Base-by-base conservation (phyloP, 208 protist species). In the Trypanosoma boissoni region DNA sequence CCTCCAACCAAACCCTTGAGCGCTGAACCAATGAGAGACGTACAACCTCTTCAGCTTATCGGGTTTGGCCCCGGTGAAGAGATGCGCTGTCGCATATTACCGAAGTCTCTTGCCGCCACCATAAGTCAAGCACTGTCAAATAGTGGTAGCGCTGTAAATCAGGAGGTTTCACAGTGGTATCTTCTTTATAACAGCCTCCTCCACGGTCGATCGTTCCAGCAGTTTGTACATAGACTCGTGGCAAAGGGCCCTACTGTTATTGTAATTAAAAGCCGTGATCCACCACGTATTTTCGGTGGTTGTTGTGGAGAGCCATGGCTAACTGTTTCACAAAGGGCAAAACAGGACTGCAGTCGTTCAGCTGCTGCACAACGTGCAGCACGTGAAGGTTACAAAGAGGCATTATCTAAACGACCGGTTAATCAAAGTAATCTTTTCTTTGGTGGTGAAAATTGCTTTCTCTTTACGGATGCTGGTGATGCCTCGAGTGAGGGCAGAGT, bases 341-440 rank as follows among this genome's bases (percentile, higher is more conserved):
- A 78, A 49, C 34, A 52, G 41, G 73, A 73, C 9, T 74, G 67
- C 27, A 82, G 79, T 27, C 55, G 51, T 10, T 63, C 83, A 20
- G 83, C 79, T 0, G 76, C 83, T 2, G 37, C 32, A 1, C 32
- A 68, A 45, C 73, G 83, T 10, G 76, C 83, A 5, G 6, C 42
- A 9, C 78, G 79, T 44, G 74, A 82, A 32, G 65, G 74, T 3
- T 68, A 85, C 14, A 55, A 43, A 3, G 20, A 16, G 64, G 31
- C n/a, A 57, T 68, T 26, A 20, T 54, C 34, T 4, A n/a, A 55
- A 37, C 24, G 42, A 7, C 76, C 79, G 3, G 37, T 44, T 10
- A 82, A 78, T 36, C 76, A 87, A 49, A 58, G 72, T 46, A 80
- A 65, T 41, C 43, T 66, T n/a, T 90, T 90, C 60, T 90, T 90